Evolutionary conservation across 768 basidiomycete genomes (phyloP), one percentile per base, ranked within the genome.

Genomic region (Agaricus subrufescens): DNA sequence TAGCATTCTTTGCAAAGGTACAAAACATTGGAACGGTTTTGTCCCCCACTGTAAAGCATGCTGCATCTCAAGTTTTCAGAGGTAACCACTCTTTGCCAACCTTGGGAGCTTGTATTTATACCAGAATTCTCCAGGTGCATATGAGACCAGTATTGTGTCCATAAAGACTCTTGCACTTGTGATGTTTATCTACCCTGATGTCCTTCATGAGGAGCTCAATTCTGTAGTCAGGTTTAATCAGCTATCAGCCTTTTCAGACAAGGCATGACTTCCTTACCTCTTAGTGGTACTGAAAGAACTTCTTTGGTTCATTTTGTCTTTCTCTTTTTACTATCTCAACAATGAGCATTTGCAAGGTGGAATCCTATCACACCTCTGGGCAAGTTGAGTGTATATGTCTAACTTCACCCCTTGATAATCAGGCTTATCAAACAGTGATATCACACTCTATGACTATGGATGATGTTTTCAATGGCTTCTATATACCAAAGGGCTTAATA

Each of bases 131-230:
- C 9, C n/a, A 54, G 37, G n/a, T 8, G 46, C 46, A 6, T 47
- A 44, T 12, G 53, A 39, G 15, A 46, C 46, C 2, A 46, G 45
- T 10, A 26, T 47, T 4, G 31, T 25, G n/a, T 38, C 37, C 1
- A 50, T 66, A 3, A 34, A 34, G 12, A 31, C 42, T 1, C 56
- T 62, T 19, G 19, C 60, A 8, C 27, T 62, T 6, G 46, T 54
- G 19, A 60, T 62, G 62, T 40, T 55, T 1, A 27, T 50, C 12
- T 47, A 56, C 30, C 63, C 63, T 2, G n/a, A n/a, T n/a, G n/a
- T n/a, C n/a, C n/a, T 63, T 23, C 63, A 58, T 62, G 49, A 44
- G 37, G 62, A 73, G 46, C 52, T 73, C 8, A 68, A 70, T 49
- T 23, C 54, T 1, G 50, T 66, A 1, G 39, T 68, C 14, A 56